Evolutionary conservation across 768 basidiomycete species (phyloP).

Genomic region (Tulasnella sp.): DNA sequence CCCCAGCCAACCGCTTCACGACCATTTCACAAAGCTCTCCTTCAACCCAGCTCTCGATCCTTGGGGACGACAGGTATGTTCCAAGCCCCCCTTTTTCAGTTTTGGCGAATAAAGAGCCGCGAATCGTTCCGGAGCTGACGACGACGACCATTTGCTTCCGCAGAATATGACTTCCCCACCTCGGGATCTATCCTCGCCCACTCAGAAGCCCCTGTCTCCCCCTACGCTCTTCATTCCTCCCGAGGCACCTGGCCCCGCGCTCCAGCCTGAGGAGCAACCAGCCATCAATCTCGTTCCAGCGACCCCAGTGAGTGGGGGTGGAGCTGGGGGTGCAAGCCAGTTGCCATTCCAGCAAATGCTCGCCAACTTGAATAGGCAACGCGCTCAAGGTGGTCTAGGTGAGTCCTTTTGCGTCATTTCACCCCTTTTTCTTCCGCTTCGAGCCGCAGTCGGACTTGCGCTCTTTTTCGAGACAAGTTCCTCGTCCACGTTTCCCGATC

Average conservation of each 20-base stretch:
- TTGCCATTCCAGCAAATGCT: slow-evolving; percentile 52
- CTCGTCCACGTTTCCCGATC: slow-evolving; percentile 2
- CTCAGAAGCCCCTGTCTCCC: slow-evolving; percentile 60
- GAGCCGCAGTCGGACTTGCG: not conserved
- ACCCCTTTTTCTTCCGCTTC: not conserved
- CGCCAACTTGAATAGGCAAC: slow-evolving; percentile 43
- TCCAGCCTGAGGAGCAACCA: slow-evolving; percentile 54
- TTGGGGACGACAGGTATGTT: not conserved
- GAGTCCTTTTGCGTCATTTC: slow-evolving; percentile 31
- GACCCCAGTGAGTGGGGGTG: slow-evolving; percentile 62
- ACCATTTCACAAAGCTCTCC: slow-evolving; percentile 11
- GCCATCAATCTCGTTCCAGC: slow-evolving; percentile 77
- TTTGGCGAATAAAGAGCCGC: too few relatives aligned
- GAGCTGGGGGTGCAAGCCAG: slow-evolving; percentile 46
- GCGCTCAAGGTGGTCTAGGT: slow-evolving; percentile 43
- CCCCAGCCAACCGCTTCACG: not conserved
- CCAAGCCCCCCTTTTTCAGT: too few relatives aligned
- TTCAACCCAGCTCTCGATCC: not conserved
- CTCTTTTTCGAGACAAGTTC: not conserved
- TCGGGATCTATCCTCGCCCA: not conserved
- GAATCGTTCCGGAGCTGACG: too few relatives aligned
- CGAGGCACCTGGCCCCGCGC: slow-evolving; percentile 39
- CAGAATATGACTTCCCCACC: slow-evolving; percentile 8
- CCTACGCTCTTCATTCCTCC: slow-evolving; percentile 53
- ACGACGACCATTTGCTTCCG: not conserved